Evolutionary conservation across 306 rosid genomes (phyloP).

Genomic region (Amphicarpaea edgeworthii): DNA sequence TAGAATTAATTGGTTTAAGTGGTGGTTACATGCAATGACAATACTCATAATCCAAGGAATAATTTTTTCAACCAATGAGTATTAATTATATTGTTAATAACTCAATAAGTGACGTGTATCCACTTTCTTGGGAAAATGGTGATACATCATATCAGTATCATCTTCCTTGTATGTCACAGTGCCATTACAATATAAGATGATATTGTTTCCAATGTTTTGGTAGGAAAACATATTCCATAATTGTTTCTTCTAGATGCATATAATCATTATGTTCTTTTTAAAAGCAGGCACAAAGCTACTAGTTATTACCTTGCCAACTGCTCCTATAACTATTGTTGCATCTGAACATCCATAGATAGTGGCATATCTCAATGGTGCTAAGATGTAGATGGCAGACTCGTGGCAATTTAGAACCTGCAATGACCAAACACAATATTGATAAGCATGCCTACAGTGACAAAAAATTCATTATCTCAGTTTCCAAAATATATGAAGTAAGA

Average conservation of each 20-base stretch:
- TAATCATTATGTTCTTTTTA: constrained; percentile 29
- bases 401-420: constrained; percentile 94
- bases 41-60: too few species aligned
- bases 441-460: constrained; percentile 23
- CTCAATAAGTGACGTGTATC: too few species aligned
- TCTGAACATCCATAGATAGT: constrained; percentile 96
- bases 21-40: too few species aligned
- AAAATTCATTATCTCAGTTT: constrained; percentile 7
- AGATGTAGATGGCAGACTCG: constrained; percentile 68
- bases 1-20: too few species aligned
- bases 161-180: constrained; percentile 11
- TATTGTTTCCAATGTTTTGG: not conserved
- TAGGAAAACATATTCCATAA: constrained; percentile 34
- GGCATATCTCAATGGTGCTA: constrained; percentile 95
- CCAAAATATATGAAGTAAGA: constrained; percentile 6
- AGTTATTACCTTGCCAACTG: constrained; percentile 95
- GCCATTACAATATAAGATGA: constrained; percentile 24
- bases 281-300: constrained; percentile 32
- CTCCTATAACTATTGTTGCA: constrained; percentile 93
- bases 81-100: too few species aligned
- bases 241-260: constrained; percentile 16
- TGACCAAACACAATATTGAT: constrained; percentile 41
- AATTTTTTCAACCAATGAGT: too few species aligned
- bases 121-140: too few species aligned
- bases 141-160: constrained; percentile 4